phyloP scores from a whole-genome alignment of 805 yeast species.

The Ogataea saltuana region DNA sequence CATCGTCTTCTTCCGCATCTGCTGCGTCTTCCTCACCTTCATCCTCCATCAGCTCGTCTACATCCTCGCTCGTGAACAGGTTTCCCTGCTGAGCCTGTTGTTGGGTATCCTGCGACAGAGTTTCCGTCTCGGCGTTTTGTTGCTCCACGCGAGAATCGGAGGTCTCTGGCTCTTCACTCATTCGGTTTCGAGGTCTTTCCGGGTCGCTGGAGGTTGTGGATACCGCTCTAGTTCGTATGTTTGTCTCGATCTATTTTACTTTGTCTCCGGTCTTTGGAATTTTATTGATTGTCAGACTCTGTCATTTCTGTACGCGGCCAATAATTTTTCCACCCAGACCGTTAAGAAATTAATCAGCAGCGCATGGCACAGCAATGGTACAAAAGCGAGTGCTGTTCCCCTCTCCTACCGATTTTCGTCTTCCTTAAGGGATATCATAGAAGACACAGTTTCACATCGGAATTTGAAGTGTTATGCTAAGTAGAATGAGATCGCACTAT shows the following conservation, averaged over 20 bases:
- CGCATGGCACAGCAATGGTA: background rate
- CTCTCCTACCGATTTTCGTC: too few relatives aligned
- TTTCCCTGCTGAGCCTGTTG: slow-evolving; percentile 13
- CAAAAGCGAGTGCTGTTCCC: too few relatives aligned
- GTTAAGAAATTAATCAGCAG: background rate
- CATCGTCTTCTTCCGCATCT: slow-evolving; percentile 8
- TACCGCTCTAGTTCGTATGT: too few relatives aligned
- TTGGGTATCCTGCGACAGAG: background rate
- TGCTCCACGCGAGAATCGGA: background rate
- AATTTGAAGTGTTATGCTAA: slow-evolving; percentile 29
- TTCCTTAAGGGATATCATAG: too few relatives aligned
- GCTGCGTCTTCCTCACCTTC: slow-evolving; percentile 35
- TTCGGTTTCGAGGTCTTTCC: too few relatives aligned
- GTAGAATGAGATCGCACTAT: slow-evolving; percentile 54
- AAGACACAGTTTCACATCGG: too few relatives aligned
- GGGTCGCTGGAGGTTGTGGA: too few relatives aligned
- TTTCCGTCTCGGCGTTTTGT: too few relatives aligned
- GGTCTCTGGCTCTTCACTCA: slow-evolving; percentile 5
- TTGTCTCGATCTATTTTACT: too few relatives aligned
- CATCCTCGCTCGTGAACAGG: slow-evolving; percentile 24
- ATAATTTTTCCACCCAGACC: background rate
- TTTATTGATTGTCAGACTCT: too few relatives aligned
- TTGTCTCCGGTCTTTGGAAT: too few relatives aligned
- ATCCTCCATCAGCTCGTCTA: slow-evolving; percentile 29
- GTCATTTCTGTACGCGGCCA: background rate